A percentile compares a stretch with the other conserved stretches of the same genome.
These are phyloP conservation scores for Cryptosporidium canis DNA, from an alignment of 169 alveolate genomes.

Conservation along the genomic window DNA sequence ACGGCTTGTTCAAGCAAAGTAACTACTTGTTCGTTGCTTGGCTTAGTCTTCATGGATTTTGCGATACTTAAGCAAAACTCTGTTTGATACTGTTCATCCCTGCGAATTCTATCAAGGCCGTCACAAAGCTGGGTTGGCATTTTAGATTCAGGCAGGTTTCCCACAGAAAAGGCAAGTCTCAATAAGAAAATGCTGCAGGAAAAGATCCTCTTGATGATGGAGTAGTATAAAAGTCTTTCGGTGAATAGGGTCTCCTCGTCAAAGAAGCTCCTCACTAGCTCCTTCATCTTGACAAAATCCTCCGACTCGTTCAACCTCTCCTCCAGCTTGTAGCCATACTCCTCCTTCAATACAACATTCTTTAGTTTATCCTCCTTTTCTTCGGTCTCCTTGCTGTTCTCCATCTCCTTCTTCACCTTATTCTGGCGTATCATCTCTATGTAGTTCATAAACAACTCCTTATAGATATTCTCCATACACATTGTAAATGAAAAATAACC, in stretches of 20 bases:
- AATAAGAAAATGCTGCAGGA: conserved; percentile 34
- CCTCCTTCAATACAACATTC: background rate
- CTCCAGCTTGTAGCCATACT: background rate
- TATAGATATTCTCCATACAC: conserved; percentile 93
- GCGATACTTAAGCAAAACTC: conserved; percentile 79
- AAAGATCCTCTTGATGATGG: conserved; percentile 47
- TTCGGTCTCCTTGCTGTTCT: background rate
- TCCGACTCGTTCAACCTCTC: conserved; percentile 2
- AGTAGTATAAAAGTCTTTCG: conserved; percentile 40
- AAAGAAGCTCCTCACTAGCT: background rate
- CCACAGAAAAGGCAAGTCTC: background rate
- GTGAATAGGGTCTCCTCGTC: conserved; percentile 28
- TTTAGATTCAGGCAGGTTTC: background rate
- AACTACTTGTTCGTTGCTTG: conserved; percentile 76
- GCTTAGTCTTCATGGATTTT: conserved; percentile 76
- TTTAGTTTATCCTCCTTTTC: background rate
- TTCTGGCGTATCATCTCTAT: conserved; percentile 74
- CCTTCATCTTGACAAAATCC: conserved; percentile 23
- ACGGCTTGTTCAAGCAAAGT: conserved; percentile 75
- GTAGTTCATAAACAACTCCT: conserved; percentile 81
- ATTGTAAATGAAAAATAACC: conserved; percentile 93
- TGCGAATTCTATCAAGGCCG: conserved; percentile 77
- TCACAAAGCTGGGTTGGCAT: conserved; percentile 70
- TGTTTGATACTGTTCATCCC: conserved; percentile 79
- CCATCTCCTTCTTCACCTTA: background rate